Evolutionary conservation across 192 early-diverging fungal genomes (phyloP).

Genomic region (Coemansia umbellata): DNA sequence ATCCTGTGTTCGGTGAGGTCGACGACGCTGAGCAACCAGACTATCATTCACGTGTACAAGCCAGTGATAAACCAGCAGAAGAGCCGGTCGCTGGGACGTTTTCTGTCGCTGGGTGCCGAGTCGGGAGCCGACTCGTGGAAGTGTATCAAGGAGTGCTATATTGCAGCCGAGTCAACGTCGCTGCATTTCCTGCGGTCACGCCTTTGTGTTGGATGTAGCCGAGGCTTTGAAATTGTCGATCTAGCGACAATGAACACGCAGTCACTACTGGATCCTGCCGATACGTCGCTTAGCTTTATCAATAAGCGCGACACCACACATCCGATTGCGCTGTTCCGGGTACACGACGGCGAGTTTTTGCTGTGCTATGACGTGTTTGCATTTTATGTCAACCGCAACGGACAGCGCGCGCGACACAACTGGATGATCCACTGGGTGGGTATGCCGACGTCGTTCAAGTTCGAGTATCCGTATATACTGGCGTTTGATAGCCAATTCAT

Average conservation of each 20-base stretch:
- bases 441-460: constrained; percentile 77
- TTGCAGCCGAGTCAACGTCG: constrained; percentile 83
- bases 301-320: constrained; percentile 69
- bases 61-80: constrained; percentile 55
- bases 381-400: constrained; percentile 88
- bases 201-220: constrained; percentile 84
- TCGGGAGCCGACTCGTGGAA: constrained; percentile 46
- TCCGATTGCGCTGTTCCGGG: constrained; percentile 80
- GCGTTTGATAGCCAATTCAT: constrained; percentile 90
- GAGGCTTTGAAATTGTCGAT: constrained; percentile 94
- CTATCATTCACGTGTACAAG: constrained; percentile 75
- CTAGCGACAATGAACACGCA: constrained; percentile 79
- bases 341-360: constrained; percentile 72
- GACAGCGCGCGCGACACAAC: constrained; percentile 65
- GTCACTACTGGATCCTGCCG: constrained; percentile 79
- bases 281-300: constrained; percentile 77
- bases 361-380: constrained; percentile 94
- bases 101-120: constrained; percentile 38
- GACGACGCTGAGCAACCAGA: constrained; percentile 62
- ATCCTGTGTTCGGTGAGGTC: constrained; percentile 70
- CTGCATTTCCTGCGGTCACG: constrained; percentile 82
- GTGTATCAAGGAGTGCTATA: constrained; percentile 83
- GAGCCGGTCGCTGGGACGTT: constrained; percentile 46
- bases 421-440: constrained; percentile 90
- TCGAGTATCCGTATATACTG: constrained; percentile 78